Percentiles rank a stretch among this genome's conserved stretches.
These are phyloP conservation scores for Lotmaria passim DNA, from an alignment of 208 protist species.

Conservation along the genomic window DNA sequence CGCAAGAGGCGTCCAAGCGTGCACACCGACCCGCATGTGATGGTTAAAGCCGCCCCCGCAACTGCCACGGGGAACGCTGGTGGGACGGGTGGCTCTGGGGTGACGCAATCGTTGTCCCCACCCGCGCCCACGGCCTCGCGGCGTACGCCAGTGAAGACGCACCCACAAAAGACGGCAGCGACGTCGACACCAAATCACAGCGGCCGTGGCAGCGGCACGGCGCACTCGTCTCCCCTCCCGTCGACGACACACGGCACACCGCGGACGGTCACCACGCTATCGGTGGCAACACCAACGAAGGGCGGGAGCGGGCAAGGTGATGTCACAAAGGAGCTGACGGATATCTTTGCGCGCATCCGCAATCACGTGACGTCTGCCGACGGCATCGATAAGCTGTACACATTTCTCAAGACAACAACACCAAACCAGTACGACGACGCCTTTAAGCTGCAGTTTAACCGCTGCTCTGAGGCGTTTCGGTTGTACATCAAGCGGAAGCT, in stretches of 20 bases:
- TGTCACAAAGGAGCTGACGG: slow-evolving; percentile 41
- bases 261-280: not conserved
- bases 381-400: slow-evolving; percentile 84
- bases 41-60: slow-evolving; percentile 8
- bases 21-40: slow-evolving; percentile 30
- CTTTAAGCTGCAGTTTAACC: slow-evolving; percentile 78
- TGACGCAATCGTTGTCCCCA: not conserved
- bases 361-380: slow-evolving; percentile 77
- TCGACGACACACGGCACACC: not conserved
- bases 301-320: not conserved
- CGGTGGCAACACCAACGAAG: slow-evolving; percentile 3
- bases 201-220: slow-evolving; percentile 5
- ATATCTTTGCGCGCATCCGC: slow-evolving; percentile 78
- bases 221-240: not conserved
- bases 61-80: not conserved
- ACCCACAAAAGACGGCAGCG: not conserved
- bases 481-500: slow-evolving; percentile 88
- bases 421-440: slow-evolving; percentile 48
- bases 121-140: slow-evolving; percentile 4
- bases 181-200: slow-evolving; percentile 16
- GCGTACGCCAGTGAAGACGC: slow-evolving; percentile 21
- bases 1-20: slow-evolving; percentile 25
- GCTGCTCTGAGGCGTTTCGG: slow-evolving; percentile 85
- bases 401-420: slow-evolving; percentile 40
- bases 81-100: not conserved